Evolutionary conservation across 176 grass and related monocot genomes (phyloP), one percentile per base, ranked within the genome.

Genomic region (Avena atlantica): DNA sequence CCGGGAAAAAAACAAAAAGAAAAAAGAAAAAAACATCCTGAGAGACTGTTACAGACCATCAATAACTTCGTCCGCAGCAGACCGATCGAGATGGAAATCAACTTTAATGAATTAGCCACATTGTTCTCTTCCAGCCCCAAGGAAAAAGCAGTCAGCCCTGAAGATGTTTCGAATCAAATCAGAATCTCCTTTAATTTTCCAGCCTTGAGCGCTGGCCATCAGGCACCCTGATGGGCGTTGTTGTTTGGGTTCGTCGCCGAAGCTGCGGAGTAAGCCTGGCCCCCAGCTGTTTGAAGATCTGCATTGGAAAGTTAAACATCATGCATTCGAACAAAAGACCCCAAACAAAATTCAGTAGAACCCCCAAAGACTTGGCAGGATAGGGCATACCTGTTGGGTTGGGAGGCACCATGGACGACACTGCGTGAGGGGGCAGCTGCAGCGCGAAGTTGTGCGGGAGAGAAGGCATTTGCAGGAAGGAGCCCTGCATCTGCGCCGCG

Each of bases 21-120:
- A 82, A 82, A 55, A 1, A 8, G 31, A 15, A 31, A 82, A 82
- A 73, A 31, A 0, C 86, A 85, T 79, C 50, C 60, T 4, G 70
- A 85, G 69, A 55, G 29, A 78, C 82, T 91, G 90, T 82, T 88
- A 91, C 82, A 88, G 90, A 91, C 78, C 13, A 64, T 85, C 78
- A 88, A 82, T 91, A 82, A 86, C 55, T 78, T 88, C 13, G 90
- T 85, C 90, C 78, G 86, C 78, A 88, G 44, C 85, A 85, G 86
- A 81, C 70, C 82, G 70, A 57, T 68, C 27, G 81, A 88, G 86
- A 68, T 56, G 65, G 77, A 36, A 73, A 66, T 61, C 27, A 79
- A 6, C 9, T 75, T 75, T 24, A 52, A 75, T 75, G 14, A 52
- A 75, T 70, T 42, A 42, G 74, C 27, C 60, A 19, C 20, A 44